A percentile compares a stretch with the other conserved stretches of the same genome.
Evolutionary conservation across 306 rosid species (phyloP).

Genomic region (Lathyrus sativus): DNA sequence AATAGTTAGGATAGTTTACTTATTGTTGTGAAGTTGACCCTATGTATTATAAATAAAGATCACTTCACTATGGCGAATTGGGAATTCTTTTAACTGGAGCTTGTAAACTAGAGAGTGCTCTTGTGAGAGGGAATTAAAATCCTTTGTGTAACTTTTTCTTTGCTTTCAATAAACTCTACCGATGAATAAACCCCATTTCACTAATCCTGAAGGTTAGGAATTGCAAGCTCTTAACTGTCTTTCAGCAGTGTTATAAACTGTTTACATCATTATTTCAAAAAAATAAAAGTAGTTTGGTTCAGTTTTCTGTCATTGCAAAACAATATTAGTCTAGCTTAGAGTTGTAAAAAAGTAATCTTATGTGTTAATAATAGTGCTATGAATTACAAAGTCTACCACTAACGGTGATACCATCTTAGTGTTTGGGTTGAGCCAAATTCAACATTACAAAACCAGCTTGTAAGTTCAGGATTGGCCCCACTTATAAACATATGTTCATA

Average conservation of each 20-base stretch:
- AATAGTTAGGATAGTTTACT: background rate
- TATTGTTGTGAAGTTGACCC: background rate
- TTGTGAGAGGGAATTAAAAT: background rate
- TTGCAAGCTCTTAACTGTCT: background rate
- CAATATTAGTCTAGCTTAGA: slow-evolving; percentile 9
- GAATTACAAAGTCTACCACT: no score
- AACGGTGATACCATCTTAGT: no score
- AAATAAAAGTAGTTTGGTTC: slow-evolving; percentile 6
- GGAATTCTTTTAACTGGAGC: background rate
- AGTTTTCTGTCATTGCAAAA: slow-evolving; percentile 7
- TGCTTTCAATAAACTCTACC: background rate
- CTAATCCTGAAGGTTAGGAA: background rate
- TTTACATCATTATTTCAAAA: slow-evolving; percentile 11
- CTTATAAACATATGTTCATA: no score
- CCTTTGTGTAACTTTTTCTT: background rate
- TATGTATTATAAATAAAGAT: background rate
- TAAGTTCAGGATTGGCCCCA: no score
- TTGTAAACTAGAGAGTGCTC: background rate
- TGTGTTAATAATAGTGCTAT: slow-evolving; percentile 6
- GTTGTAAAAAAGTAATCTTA: slow-evolving; percentile 12
- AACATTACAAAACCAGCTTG: no score
- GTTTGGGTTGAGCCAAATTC: no score
- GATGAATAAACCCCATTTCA: background rate
- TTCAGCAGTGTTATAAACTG: slow-evolving; percentile 1
- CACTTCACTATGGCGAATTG: background rate